Evolutionary conservation across 2,329 filamentous ascomycete species (phyloP), one percentile per base, ranked within the genome.

Genomic region (Cryphonectria naterciae): DNA sequence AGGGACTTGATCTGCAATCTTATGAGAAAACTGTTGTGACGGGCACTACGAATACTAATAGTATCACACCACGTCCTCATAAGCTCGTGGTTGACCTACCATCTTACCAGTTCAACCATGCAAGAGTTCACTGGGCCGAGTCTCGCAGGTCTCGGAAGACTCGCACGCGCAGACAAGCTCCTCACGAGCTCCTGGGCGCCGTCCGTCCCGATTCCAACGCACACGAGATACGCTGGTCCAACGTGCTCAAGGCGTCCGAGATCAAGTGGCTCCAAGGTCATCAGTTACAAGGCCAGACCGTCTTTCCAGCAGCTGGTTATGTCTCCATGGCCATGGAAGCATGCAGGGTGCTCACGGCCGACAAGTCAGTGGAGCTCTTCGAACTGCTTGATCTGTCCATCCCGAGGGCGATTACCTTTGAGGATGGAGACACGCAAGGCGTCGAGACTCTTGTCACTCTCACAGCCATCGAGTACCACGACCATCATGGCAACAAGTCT

Each of bases 191-290:
- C 0, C 71, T 75, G 2, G 74, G 74, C 15, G 58, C 54, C 5
- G 37, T 22, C 5, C 17, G 56, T 15, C 63, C 64, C 0, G 56
- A 70, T 2, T 43, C 37, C 10, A 56, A 52, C 4, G 64, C 62
- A 32, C 67, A 73, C 15, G 72, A 75, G n/a, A 49, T 74, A 13
- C 73, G 74, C 11, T 79, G 77, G 77, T 41, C 68, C 1, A 77
- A 79, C 61, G 49, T 76, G 7, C 73, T 80, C 19, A 73, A 72
- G 5, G 67, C 74, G 0, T 62, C 68, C 0, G 77, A 80, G 37
- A 69, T 80, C 1, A 74, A 77, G 0, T 86, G 84, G 84, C 73
- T 85, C 1, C 54, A 73, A 0, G 79, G 83, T 6, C 83, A 86
- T 41, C 68, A 73, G 7, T 25, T 77, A 22, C 76, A 81, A 22